These are phyloP conservation scores for Globisporangium barbulae DNA, from an alignment of 352 stramenopile genomes.

Conservation along the genomic window DNA sequence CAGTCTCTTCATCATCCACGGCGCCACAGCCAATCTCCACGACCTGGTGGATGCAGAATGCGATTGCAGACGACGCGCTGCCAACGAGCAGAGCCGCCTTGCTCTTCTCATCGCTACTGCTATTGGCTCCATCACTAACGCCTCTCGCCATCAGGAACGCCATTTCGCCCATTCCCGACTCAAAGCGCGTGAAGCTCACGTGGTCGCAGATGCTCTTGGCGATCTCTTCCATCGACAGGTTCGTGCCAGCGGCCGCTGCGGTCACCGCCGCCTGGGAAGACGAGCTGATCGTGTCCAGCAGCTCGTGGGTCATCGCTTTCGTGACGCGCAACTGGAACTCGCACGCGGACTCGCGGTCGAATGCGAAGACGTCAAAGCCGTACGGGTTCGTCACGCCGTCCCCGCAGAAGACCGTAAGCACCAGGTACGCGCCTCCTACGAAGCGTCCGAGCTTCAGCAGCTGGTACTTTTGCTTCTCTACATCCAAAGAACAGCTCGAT, in stretches of 20 bases:
- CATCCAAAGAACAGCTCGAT: background rate
- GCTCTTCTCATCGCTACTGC: constrained; percentile 3
- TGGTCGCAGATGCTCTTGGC: constrained; percentile 58
- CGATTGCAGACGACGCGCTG: constrained; percentile 19
- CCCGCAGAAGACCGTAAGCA: constrained; percentile 68
- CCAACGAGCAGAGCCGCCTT: constrained; percentile 28
- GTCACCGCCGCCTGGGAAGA: constrained; percentile 49
- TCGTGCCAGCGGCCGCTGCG: constrained; percentile 59
- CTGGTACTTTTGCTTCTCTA: constrained; percentile 41
- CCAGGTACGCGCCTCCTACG: constrained; percentile 56
- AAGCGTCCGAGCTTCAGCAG: constrained; percentile 66
- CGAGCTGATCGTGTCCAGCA: constrained; percentile 57
- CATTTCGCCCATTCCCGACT: constrained; percentile 35
- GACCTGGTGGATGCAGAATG: constrained; percentile 41
- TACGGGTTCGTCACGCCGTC: constrained; percentile 63
- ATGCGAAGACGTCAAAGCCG: constrained; percentile 62
- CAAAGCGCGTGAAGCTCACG: constrained; percentile 44
- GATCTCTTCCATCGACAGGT: constrained; percentile 71
- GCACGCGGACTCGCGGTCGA: constrained; percentile 39
- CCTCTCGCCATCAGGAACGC: constrained; percentile 39
- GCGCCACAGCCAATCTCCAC: constrained; percentile 17
- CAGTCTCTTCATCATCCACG: background rate
- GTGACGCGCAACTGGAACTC: constrained; percentile 55
- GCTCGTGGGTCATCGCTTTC: constrained; percentile 57
- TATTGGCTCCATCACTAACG: constrained; percentile 10